These are phyloP conservation scores for Phtheirospermum japonicum DNA, from an alignment of 257 asterid species.

Conservation along the genomic window DNA sequence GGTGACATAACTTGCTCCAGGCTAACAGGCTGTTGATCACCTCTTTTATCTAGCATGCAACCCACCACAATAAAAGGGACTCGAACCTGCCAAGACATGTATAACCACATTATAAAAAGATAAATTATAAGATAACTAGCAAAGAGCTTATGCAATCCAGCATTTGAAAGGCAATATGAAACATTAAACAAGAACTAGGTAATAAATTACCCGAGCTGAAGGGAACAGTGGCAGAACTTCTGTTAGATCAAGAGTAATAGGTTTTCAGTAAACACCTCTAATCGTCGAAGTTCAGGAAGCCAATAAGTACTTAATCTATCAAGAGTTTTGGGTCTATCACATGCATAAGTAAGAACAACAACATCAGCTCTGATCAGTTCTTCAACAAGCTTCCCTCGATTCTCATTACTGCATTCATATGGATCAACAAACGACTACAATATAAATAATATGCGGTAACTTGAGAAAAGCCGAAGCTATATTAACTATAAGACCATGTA, in stretches of 20 bases:
- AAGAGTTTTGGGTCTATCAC: constrained; percentile 85
- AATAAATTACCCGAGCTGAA: constrained; percentile 4
- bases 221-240: constrained; percentile 23
- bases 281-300: constrained; percentile 91
- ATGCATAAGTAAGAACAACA: constrained; percentile 86
- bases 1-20: constrained; percentile 97
- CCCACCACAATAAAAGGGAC: constrained; percentile 98
- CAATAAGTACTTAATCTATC: constrained; percentile 91
- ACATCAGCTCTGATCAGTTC: constrained; percentile 87
- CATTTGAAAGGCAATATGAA: constrained; percentile 18
- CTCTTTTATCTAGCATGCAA: constrained; percentile 93
- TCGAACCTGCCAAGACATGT: constrained; percentile 54
- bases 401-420: constrained; percentile 56
- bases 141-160: constrained; percentile 13
- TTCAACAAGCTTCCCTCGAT: constrained; percentile 66
- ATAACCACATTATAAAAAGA: not conserved
- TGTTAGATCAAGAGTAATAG: constrained; percentile 15
- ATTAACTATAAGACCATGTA: constrained; percentile 13
- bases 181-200: not conserved
- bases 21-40: constrained; percentile 63
- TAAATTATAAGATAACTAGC: not conserved
- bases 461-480: constrained; percentile 3
- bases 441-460: not conserved
- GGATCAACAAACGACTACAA: constrained; percentile 7
- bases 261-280: constrained; percentile 59